Evolutionary conservation across 2,329 filamentous ascomycete species (phyloP).

Genomic region (Celoporthe dispersa): DNA sequence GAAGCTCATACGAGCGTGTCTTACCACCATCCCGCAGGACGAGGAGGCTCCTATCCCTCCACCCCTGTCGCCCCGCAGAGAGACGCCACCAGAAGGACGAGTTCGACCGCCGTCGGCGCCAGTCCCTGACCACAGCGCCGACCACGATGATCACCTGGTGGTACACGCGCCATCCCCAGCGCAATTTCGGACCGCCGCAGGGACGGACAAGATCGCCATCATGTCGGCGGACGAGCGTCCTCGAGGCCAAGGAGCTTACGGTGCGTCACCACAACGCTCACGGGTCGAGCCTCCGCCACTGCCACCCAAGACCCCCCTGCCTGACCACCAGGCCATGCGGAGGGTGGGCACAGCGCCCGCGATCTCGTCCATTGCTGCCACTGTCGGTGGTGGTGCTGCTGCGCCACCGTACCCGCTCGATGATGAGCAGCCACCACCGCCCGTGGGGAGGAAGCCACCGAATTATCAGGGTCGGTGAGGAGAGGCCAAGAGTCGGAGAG

Average conservation of each 20-base stretch:
- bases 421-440: conserved; percentile 80
- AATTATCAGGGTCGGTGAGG: conserved; percentile 56
- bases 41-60: conserved; percentile 37
- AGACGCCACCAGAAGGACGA: conserved; percentile 31
- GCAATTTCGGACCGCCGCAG: conserved; percentile 62
- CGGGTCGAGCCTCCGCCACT: conserved; percentile 69
- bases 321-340: conserved; percentile 50
- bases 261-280: conserved; percentile 35
- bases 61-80: conserved; percentile 37
- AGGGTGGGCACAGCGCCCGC: conserved; percentile 26
- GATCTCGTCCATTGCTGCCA: conserved; percentile 10
- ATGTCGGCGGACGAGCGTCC: conserved; percentile 63
- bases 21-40: conserved; percentile 38
- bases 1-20: conserved; percentile 55
- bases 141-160: conserved; percentile 58
- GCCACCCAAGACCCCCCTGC: conserved; percentile 77
- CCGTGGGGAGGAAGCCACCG: conserved; percentile 82
- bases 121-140: conserved; percentile 25
- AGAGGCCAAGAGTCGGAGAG: not conserved
- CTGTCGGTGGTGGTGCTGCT: conserved; percentile 19
- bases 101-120: conserved; percentile 32
- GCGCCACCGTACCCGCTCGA: conserved; percentile 78
- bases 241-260: conserved; percentile 41
- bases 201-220: conserved; percentile 71
- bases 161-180: conserved; percentile 61